Base-by-base conservation (phyloP, 2,329 filamentous ascomycete genomes). In the Clarireedia sp. region DNA sequence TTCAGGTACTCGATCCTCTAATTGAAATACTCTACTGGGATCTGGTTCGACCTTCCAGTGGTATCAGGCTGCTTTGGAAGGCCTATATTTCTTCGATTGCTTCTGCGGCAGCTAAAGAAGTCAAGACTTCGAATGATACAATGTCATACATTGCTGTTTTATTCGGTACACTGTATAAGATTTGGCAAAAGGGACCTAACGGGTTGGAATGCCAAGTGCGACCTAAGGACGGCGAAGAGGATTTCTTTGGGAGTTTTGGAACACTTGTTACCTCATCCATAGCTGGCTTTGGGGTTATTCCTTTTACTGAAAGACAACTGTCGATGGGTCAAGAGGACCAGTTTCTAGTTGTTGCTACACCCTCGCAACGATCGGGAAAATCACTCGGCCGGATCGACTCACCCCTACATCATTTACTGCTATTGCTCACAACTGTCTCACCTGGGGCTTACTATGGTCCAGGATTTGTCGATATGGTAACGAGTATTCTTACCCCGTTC, bases 41-140 rank as follows among this genome's bases (percentile, higher is more conserved):
- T 16, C 66, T 92, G n/a, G 77, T 80, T 8, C 75, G 81, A 49
- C 75, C 79, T 50, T 75, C 79, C 78, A 87, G 81, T 60, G 63
- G 71, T 9, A 67, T 74, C 0, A 74, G 71, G 48, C 74, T 71
- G 7, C 74, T 89, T 38, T 89, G 85, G 85, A 69, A 73, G 26
- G 74, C 78, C 1, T 73, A 90, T 12, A 75, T 89, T 44, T 72
- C 75, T 3, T 80, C 85, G 1, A 74, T 90, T 24, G 79, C 83
- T 2, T 78, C 80, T 48, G 87, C 87, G 40, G 85, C 85, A 23
- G 79, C 78, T 43, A 95, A 96, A 70, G 94, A 99, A 70, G 86
- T 99, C 63, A 95, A 92, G 64, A 85, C 91, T 6, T 90, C 90
- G 0, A 80, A 80, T 12, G 92, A 97, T 59, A 89, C 90, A 1